Evolutionary conservation across 2,329 filamentous ascomycete genomes (phyloP), one percentile per base, ranked within the genome.

Genomic region (Colletotrichum eleusines): DNA sequence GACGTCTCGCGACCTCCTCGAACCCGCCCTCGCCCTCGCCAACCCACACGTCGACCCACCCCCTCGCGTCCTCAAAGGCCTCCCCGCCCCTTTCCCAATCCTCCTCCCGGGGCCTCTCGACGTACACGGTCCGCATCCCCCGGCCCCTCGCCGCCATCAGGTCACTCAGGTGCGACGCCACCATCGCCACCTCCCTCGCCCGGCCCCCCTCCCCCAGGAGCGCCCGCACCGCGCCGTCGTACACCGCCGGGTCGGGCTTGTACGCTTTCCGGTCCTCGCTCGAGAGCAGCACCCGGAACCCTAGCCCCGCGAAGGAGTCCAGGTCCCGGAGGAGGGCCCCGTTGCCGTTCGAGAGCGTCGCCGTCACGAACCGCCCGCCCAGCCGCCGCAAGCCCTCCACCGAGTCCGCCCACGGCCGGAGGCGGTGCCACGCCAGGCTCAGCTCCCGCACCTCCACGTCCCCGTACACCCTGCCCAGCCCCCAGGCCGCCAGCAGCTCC

Each of bases 311-410:
- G 74, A 88, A 84, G 61, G 80, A 77, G 60, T 87, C 80, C 59
- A 96, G 84, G 76, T 95, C 93, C 2, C 81, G 77, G 53, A 95
- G 83, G n/a, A 95, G 82, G 1, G 84, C 81, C 2, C 84, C 77
- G 77, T 95, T 95, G 44, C 92, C 93, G 77, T 96, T 96, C 35
- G 91, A 93, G 33, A 95, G 82, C 0, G 91, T 94, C 50, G 88
- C 85, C 0, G 91, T 93, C 55, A 83, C 80, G 76, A 89, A 88
- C 9, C 80, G 81, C 12, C 76, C 79, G 46, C 85, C 85, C 33
- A 95, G 80, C 55, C 82, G 78, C 1, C 79, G 77, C 28, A 95
- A 79, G 0, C 91, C 92, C 0, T 73, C 75, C 1, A 83, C 79
- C 1, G 88, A 83, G 77, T 95, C 93, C 0, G 83, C 73, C 92